Conservation (phyloP, 2,329 filamentous ascomycete genomes). For the Fusarium hainanense region DNA sequence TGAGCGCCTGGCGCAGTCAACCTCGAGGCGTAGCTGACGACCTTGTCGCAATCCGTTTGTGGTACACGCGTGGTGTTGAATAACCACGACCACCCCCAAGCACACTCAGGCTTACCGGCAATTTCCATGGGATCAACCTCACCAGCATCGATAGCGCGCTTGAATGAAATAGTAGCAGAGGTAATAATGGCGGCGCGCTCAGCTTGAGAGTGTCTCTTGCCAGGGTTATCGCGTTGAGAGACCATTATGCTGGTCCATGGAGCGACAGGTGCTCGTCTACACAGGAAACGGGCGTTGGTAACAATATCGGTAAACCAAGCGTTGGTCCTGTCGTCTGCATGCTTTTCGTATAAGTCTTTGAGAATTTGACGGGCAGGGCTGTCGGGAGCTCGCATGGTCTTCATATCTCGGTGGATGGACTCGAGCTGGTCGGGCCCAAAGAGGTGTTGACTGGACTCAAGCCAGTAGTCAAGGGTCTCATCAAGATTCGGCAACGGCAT, state of each 20-base stretch:
- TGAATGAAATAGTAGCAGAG: neutral
- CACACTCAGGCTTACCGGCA: constrained; percentile 1
- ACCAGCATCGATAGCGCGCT: neutral
- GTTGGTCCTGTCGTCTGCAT: neutral
- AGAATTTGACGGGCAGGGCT: neutral
- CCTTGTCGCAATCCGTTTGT: neutral
- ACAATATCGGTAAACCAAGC: constrained; percentile 1
- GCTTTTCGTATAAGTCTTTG: neutral
- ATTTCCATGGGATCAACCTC: neutral
- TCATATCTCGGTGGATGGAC: neutral
- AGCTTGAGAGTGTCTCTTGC: neutral
- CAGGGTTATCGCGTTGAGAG: neutral
- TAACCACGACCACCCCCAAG: neutral
- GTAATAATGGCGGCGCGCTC: constrained; percentile 3
- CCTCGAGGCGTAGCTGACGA: neutral
- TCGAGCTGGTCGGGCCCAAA: neutral
- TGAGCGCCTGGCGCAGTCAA: too few species aligned
- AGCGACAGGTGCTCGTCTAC: neutral
- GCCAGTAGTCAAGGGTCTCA: constrained; percentile 10
- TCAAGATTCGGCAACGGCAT: neutral
- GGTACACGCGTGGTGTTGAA: neutral
- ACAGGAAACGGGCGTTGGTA: neutral
- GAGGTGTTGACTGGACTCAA: neutral
- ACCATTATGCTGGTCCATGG: constrained; percentile 6
- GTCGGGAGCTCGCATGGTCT: neutral